Evolutionary conservation across 164 flowering plant genomes (phyloP).

Genomic region (Cinnamomum micranthum): DNA sequence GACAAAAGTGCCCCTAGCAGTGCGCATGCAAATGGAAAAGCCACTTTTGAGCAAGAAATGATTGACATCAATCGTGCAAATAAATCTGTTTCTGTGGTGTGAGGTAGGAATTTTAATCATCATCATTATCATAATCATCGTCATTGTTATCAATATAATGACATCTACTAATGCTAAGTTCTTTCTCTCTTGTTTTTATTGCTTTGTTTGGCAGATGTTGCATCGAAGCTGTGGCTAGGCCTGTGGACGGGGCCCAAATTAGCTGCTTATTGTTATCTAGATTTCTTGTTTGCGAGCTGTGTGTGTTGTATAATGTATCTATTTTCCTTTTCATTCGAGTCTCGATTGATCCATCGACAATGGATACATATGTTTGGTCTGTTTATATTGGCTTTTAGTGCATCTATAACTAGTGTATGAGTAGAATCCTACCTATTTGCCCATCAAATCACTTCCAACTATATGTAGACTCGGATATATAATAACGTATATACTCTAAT

Average conservation of each 20-base stretch:
- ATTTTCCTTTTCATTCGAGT: background rate
- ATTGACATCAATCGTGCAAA: background rate
- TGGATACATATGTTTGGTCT: background rate
- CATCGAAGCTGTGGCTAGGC: background rate
- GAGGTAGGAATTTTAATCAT: background rate
- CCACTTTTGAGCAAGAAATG: background rate
- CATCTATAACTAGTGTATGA: background rate
- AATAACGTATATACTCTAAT: too few species aligned
- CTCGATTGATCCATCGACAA: background rate
- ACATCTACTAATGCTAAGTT: background rate
- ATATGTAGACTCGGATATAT: background rate
- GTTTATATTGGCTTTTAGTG: background rate
- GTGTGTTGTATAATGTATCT: background rate
- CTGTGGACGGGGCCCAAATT: background rate
- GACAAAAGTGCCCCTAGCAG: too few species aligned
- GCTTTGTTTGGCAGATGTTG: background rate
- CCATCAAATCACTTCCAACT: background rate
- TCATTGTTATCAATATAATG: too few species aligned
- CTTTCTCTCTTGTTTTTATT: background rate
- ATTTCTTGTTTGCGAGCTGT: constrained; percentile 1
- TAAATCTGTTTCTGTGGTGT: background rate
- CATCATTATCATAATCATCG: background rate
- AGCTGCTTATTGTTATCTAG: background rate
- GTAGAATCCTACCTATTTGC: background rate
- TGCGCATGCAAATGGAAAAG: background rate